Evolutionary conservation across 202 grass and related monocot species (phyloP), one percentile per base, ranked within the genome.

Genomic region (Elaeis oleifera): DNA sequence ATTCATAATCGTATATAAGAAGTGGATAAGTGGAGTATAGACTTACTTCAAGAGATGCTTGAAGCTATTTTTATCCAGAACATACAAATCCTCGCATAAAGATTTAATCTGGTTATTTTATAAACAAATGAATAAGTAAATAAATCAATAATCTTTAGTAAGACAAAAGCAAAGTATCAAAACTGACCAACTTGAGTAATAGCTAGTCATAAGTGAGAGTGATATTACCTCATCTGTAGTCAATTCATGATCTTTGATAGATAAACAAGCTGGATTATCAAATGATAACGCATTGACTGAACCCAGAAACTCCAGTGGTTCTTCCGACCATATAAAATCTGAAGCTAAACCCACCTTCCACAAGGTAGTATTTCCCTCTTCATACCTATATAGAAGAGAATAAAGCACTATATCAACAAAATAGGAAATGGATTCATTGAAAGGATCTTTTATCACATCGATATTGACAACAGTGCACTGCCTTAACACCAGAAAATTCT

Each of bases 21-120:
- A 32, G n/a, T 4, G 14, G 60, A 39, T 48, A 13, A n/a, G 44
- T 16, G n/a, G 24, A 59, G 28, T 74, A 75, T 20, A n/a, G 49
- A 61, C 71, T 71, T 85, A 97, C 92, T 85, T 91, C 66, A 97
- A 84, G 24, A 97, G 71, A 75, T 97, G 92, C 61, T 97, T 97
- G 80, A 97, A 97, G 76, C 94, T 91, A 58, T 89, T 92, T 74
- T 89, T 97, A 67, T 97, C 92, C 36, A 97, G 73, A 29, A 97
- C 69, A 75, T 69, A 85, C 71, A 97, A 73, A 80, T 97, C 94
- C 19, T 89, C 94, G 54, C 88, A 86, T n/a, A 86, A 63, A 21
- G 60, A 60, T 75, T 84, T 84, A 64, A 97, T 73, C 88, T 97
- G 50, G 18, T 13, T 14, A 14, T 44, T 9, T 44, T 44, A 44